Evolutionary conservation across 2,329 filamentous ascomycete genomes (phyloP).

Genomic region (Beauveria australis): DNA sequence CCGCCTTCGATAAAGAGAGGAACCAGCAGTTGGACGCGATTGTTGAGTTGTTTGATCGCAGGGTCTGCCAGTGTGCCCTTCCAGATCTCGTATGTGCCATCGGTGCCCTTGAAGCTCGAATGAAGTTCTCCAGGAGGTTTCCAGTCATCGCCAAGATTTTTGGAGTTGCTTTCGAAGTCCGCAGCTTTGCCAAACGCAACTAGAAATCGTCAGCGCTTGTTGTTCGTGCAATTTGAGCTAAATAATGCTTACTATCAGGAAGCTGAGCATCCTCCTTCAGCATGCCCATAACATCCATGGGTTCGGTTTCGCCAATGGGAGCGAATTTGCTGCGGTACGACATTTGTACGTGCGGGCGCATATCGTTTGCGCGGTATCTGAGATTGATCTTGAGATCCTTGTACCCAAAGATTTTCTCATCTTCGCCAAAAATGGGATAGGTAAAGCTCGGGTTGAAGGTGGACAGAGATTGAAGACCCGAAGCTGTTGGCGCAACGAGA

Average conservation of each 20-base stretch:
- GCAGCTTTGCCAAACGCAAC: slow-evolving; percentile 58
- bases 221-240: background rate
- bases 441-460: slow-evolving; percentile 82
- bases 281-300: slow-evolving; percentile 59
- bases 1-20: slow-evolving; percentile 90
- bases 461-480: slow-evolving; percentile 47
- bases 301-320: slow-evolving; percentile 56
- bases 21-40: slow-evolving; percentile 74
- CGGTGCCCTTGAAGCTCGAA: slow-evolving; percentile 51
- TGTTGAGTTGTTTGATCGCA: slow-evolving; percentile 61
- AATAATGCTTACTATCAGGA: slow-evolving; percentile 48
- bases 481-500: slow-evolving; percentile 42
- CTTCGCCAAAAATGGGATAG: slow-evolving; percentile 88
- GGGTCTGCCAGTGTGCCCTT: slow-evolving; percentile 64
- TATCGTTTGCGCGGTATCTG: slow-evolving; percentile 58
- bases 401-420: slow-evolving; percentile 87
- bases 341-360: slow-evolving; percentile 68
- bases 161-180: slow-evolving; percentile 55
- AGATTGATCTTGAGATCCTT: slow-evolving; percentile 70
- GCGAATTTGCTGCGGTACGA: slow-evolving; percentile 65
- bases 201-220: slow-evolving; percentile 21
- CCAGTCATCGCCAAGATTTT: slow-evolving; percentile 37
- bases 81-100: slow-evolving; percentile 76
- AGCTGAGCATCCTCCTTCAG: slow-evolving; percentile 59
- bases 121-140: slow-evolving; percentile 70